Conservation (phyloP, 768 basidiomycete species). For the Hemileccinum rubropunctum region DNA sequence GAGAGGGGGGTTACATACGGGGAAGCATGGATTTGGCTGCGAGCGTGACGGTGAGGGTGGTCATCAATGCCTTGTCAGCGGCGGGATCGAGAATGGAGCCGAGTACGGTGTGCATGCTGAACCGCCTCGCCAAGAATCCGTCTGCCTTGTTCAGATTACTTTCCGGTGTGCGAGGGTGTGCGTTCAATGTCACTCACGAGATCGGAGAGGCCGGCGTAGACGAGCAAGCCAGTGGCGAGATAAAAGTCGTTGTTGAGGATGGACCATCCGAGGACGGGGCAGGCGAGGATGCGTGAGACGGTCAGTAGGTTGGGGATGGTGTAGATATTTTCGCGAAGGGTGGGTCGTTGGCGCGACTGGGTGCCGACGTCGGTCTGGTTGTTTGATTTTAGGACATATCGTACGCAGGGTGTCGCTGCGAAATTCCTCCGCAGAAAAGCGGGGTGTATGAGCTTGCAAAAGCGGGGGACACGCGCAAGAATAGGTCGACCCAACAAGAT, state of each 20-base stretch:
- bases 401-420: slow-evolving; percentile 8
- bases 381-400: slow-evolving; percentile 5
- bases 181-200: slow-evolving; percentile 51
- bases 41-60: slow-evolving; percentile 85
- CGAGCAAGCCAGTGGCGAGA: slow-evolving; percentile 77
- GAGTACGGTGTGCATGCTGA: slow-evolving; percentile 85
- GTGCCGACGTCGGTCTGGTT: not conserved
- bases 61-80: slow-evolving; percentile 95
- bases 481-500: slow-evolving; percentile 2
- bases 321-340: slow-evolving; percentile 83
- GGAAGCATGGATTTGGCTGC: slow-evolving; percentile 84
- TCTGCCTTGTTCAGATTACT: slow-evolving; percentile 58
- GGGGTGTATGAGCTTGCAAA: not conserved
- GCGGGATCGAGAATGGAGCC: slow-evolving; percentile 96
- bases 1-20: slow-evolving; percentile 46
- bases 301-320: slow-evolving; percentile 93
- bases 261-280: slow-evolving; percentile 89
- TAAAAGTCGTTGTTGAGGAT: slow-evolving; percentile 79
- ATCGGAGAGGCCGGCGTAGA: slow-evolving; percentile 92
- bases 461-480: too few species aligned
- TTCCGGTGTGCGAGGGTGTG: too few species aligned
- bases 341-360: slow-evolving; percentile 24
- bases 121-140: slow-evolving; percentile 85
- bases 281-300: slow-evolving; percentile 79
- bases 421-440: slow-evolving; percentile 9